Conservation (phyloP, 331 rosid species). For the Dryas integrifolia region DNA sequence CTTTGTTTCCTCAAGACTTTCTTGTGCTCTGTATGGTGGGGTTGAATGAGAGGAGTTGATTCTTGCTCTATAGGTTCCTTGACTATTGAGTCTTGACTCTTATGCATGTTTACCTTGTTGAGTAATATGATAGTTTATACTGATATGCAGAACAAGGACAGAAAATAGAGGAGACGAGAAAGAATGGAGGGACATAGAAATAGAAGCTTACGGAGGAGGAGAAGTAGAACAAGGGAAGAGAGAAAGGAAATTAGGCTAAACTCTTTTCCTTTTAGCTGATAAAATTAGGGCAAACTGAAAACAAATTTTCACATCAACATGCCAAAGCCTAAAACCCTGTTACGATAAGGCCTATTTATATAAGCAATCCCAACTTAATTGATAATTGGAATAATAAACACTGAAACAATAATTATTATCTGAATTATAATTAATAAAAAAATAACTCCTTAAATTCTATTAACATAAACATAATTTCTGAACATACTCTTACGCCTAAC, state of each 20-base stretch:
- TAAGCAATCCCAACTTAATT: not conserved
- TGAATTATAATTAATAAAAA: too few species aligned
- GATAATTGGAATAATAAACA: not conserved
- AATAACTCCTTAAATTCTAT: too few species aligned
- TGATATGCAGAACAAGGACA: not conserved
- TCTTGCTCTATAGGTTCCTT: not conserved
- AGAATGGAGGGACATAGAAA: not conserved
- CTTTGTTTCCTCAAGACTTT: not conserved
- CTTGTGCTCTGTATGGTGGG: not conserved
- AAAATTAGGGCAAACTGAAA: not conserved
- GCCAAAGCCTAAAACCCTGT: not conserved
- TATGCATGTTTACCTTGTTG: too few species aligned
- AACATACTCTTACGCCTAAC: too few species aligned
- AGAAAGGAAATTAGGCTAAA: not conserved
- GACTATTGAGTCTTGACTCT: not conserved
- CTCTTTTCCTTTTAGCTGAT: not conserved
- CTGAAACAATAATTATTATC: not conserved
- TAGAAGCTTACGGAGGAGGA: not conserved
- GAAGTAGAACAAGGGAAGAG: constrained; percentile 11
- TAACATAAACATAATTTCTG: too few species aligned
- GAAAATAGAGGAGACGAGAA: not conserved
- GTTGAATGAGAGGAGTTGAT: not conserved
- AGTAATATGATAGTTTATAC: too few species aligned
- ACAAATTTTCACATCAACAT: not conserved
- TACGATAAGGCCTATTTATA: too few species aligned